These are phyloP conservation scores for Suillus clintonianus DNA, from an alignment of 768 basidiomycete genomes.

Conservation along the genomic window DNA sequence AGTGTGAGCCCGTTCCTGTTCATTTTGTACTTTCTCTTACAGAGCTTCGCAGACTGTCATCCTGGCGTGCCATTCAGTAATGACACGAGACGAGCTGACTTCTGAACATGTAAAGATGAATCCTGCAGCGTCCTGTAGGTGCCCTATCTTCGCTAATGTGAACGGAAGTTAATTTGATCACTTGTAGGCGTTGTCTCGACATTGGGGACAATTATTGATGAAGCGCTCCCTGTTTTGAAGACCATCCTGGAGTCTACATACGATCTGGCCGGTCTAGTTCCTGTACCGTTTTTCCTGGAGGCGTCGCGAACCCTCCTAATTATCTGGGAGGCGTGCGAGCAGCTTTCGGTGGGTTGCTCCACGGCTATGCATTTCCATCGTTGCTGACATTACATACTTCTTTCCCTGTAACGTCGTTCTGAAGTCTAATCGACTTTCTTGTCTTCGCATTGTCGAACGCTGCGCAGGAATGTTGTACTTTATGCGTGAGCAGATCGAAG, in stretches of 20 bases:
- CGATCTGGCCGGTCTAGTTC: slow-evolving; percentile 41
- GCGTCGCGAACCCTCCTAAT: slow-evolving; percentile 53
- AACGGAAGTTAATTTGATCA: neutral
- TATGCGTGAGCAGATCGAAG: slow-evolving; percentile 59
- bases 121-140: neutral
- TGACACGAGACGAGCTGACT: neutral
- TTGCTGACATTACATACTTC: neutral
- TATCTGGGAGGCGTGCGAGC: slow-evolving; percentile 66
- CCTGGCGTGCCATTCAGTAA: neutral
- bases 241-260: neutral
- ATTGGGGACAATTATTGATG: neutral
- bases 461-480: slow-evolving; percentile 72
- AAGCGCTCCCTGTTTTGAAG: neutral
- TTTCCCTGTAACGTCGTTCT: neutral
- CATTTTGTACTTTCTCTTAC: neutral
- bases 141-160: neutral
- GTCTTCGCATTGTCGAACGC: slow-evolving; percentile 70
- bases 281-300: slow-evolving; percentile 54
- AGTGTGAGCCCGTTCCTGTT: neutral
- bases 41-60: neutral
- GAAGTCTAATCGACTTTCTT: slow-evolving; percentile 68
- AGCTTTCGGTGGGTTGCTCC: slow-evolving; percentile 55
- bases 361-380: neutral
- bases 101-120: neutral
- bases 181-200: neutral